Percentiles rank a stretch among this genome's conserved stretches.
Conservation (phyloP, 306 rosid genomes). For the Prunus persica region Prunus_persica_NCBIv2 NC_034009.1:1734501-1735000, state of each 20-base stretch:
- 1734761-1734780: constrained; percentile 91
- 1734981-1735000: constrained; percentile 85
- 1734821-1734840: constrained; percentile 97
- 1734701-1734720: too few relatives aligned
- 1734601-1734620: background rate
- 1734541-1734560: background rate
- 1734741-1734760: constrained; percentile 91
- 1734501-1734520: background rate
- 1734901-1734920: constrained; percentile 89
- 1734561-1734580: background rate
- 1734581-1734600: background rate
- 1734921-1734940: constrained; percentile 87
- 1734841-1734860: constrained; percentile 95
- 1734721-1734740: too few relatives aligned
- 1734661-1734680: too few relatives aligned
- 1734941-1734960: constrained; percentile 97
- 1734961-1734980: constrained; percentile 97
- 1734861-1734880: constrained; percentile 96
- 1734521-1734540: background rate
- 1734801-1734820: constrained; percentile 78
- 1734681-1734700: too few relatives aligned
- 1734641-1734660: too few relatives aligned
- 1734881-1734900: constrained; percentile 94
- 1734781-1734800: constrained; percentile 92
- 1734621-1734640: too few relatives aligned